These are phyloP conservation scores for Ilex aquifolium DNA, from an alignment of 257 asterid genomes.

Conservation along the genomic window DNA sequence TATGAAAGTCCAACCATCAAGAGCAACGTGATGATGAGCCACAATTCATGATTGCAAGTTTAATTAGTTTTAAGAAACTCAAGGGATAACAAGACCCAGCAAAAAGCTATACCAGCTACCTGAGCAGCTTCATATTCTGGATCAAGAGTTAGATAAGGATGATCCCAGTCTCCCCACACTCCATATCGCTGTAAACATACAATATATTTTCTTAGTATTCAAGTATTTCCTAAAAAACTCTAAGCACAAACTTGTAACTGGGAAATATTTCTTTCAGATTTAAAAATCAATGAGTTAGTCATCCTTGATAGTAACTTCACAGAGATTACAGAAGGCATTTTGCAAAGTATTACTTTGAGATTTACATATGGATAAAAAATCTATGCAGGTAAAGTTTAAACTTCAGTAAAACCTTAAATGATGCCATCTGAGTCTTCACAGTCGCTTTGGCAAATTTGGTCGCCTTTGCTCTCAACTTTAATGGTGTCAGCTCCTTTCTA, in stretches of 20 bases:
- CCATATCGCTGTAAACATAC: constrained; percentile 68
- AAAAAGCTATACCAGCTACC: constrained; percentile 37
- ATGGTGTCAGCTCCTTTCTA: constrained; percentile 87
- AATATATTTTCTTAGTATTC: constrained; percentile 16
- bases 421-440: constrained; percentile 86
- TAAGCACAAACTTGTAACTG: not conserved
- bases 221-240: not conserved
- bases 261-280: not conserved
- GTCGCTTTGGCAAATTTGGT: constrained; percentile 92
- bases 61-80: not conserved
- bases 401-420: constrained; percentile 68
- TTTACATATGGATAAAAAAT: too few relatives aligned
- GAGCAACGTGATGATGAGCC: not conserved
- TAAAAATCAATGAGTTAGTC: not conserved
- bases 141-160: constrained; percentile 95
- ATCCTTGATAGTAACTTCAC: not conserved
- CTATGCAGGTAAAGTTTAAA: not conserved
- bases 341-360: not conserved
- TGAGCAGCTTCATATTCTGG: constrained; percentile 99
- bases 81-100: constrained; percentile 1
- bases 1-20: not conserved
- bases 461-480: constrained; percentile 84
- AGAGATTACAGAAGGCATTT: not conserved
- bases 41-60: not conserved
- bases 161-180: constrained; percentile 96